A percentile compares a stretch with the other conserved stretches of the same genome.
Conservation (phyloP, 2,329 filamentous ascomycete genomes). For the Truncatella angustata region DNA sequence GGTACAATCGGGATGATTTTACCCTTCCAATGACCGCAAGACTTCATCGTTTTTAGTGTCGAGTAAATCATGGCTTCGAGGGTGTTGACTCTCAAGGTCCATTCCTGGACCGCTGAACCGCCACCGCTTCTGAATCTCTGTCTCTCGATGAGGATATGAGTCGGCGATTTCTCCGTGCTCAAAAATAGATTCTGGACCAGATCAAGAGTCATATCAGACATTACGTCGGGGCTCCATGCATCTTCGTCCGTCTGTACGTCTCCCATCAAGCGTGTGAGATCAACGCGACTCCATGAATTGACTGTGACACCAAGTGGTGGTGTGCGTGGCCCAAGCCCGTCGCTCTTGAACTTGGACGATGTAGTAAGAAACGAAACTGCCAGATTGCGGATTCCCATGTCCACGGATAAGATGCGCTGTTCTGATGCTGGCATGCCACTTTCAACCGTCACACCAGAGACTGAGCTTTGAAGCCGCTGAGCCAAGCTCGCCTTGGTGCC, state of each 20-base stretch:
- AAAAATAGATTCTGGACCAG: conserved; percentile 37
- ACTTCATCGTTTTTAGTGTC: conserved; percentile 55
- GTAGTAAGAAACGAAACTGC: conserved; percentile 64
- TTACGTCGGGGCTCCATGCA: conserved; percentile 31
- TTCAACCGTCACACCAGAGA: conserved; percentile 5
- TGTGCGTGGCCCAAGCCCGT: conserved; percentile 5
- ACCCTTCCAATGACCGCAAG: conserved; percentile 40
- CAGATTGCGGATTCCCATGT: conserved; percentile 81
- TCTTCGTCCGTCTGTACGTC: conserved; percentile 13
- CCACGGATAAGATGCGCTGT: conserved; percentile 67
- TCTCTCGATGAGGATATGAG: conserved; percentile 67
- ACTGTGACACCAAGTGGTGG: conserved; percentile 21
- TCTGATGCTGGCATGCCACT: conserved; percentile 16
- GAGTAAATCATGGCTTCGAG: conserved; percentile 81
- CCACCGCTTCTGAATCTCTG: conserved; percentile 64
- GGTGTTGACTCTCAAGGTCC: conserved; percentile 80
- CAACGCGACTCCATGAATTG: conserved; percentile 33
- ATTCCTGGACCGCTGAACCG: conserved; percentile 67
- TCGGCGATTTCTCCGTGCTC: conserved; percentile 48
- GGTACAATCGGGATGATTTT: conserved; percentile 51
- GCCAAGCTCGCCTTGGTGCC: conserved; percentile 59
- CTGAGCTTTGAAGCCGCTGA: conserved; percentile 44
- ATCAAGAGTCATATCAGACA: conserved; percentile 31
- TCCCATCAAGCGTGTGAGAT: conserved; percentile 16
- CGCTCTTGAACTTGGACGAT: conserved; percentile 16